Conservation (phyloP, 2,329 filamentous ascomycete species). For the Botryotinia globosa region DNA sequence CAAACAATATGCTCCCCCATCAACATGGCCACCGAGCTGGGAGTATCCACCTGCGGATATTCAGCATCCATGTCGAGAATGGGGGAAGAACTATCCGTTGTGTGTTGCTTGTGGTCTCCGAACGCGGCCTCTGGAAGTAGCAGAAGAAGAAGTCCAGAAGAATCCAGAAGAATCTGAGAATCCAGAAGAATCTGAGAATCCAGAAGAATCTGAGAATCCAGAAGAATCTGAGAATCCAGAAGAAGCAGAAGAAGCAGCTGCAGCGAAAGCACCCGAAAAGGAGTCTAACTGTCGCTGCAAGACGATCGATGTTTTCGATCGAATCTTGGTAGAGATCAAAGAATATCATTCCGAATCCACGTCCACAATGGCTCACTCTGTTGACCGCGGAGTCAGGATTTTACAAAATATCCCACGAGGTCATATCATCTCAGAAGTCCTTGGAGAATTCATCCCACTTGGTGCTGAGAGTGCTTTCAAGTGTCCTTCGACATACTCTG, state of each 20-base stretch:
- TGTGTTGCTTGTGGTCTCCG: conserved; percentile 11
- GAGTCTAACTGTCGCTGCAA: neutral
- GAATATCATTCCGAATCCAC: neutral
- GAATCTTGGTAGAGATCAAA: conserved; percentile 1
- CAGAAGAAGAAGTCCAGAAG: neutral
- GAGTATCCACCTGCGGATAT: conserved; percentile 15
- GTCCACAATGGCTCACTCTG: neutral
- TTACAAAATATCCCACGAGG: neutral
- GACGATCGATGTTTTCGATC: neutral
- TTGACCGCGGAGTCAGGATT: conserved; percentile 15
- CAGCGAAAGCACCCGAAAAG: neutral
- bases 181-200: neutral
- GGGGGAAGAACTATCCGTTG: conserved; percentile 8
- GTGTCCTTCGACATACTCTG: neutral
- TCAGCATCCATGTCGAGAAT: conserved; percentile 16
- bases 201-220: neutral
- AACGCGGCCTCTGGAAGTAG: neutral
- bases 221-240: neutral
- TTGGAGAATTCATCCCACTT: conserved; percentile 17
- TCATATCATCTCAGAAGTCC: conserved; percentile 5
- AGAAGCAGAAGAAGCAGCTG: neutral
- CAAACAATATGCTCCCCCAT: neutral
- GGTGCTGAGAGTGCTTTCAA: neutral
- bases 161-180: neutral
- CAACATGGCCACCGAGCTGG: conserved; percentile 8